Base-by-base conservation (phyloP, 352 stramenopile genomes). In the Pythium brachiatum region DNA sequence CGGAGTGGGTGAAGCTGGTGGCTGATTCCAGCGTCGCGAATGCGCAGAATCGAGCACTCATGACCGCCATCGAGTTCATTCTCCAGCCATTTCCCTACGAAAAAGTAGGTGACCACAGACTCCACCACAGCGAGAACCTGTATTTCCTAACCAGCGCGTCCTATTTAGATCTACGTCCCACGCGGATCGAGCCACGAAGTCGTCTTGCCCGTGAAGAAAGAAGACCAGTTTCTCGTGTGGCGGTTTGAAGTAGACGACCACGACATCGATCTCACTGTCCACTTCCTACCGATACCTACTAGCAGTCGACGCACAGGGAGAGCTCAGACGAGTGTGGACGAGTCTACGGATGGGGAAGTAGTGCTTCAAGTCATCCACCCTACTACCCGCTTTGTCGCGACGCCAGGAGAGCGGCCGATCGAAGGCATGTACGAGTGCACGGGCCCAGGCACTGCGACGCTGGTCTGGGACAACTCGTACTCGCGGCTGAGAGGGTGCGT, bases 21-120 rank as follows among this genome's bases (percentile, higher is more conserved):
- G 68, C 70, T 36, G 78, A 91, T 26, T 66, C 68, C 0, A 72
- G 68, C 25, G 72, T 76, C 12, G 76, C 75, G 32, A 83, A 73
- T 60, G 76, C 69, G 16, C 63, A 65, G 8, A 75, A 69, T 41
- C 67, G 75, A 13, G 75, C 83, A 36, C 79, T 87, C 29, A 92
- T 94, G 82, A 94, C 82, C 1, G 82, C 84, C 1, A 85, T 94
- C 56, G 82, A 90, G 57, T 94, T 94, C 66, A 89, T 94, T 57
- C 54, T 92, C 44, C 84, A 94, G 72, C 82, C 84, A 16, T 92
- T 94, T 65, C 72, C 78, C 0, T 75, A 82, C 57, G 81, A 90
- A 53, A 89, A 89, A 62, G 73, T 88, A 31, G 38, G 39, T 32
- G 12, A 13, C 36, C 26, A n/a, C 47, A 8, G 3, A 26, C 21